Conservation (phyloP, 805 yeast genomes). For the Blastobotrys peoriensis region DNA sequence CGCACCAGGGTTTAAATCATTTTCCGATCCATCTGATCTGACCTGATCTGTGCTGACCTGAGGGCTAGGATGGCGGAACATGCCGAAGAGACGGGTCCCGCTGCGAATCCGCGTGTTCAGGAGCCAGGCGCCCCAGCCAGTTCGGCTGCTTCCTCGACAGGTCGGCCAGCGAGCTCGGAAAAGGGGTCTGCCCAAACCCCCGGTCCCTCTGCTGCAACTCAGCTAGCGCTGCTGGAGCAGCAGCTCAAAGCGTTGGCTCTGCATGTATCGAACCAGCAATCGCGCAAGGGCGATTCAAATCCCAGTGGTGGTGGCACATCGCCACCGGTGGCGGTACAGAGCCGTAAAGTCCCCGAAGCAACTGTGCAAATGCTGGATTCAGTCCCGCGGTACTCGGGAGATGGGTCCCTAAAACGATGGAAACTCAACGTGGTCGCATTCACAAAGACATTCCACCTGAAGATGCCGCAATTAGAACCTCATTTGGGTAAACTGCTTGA, state of each 20-base stretch:
- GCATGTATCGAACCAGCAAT: background rate
- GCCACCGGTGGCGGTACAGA: background rate
- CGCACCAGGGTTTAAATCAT: too few species aligned
- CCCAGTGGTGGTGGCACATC: background rate
- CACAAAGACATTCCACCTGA: slow-evolving; percentile 5
- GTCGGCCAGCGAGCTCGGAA: too few species aligned
- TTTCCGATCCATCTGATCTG: too few species aligned
- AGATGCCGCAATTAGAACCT: slow-evolving; percentile 6
- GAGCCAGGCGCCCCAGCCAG: too few species aligned
- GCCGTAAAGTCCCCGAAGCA: background rate
- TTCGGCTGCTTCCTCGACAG: too few species aligned
- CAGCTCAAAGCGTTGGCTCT: slow-evolving; percentile 1
- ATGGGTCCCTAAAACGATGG: slow-evolving; percentile 9
- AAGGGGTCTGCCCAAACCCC: too few species aligned
- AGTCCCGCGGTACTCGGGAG: slow-evolving; percentile 4
- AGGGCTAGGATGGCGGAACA: too few species aligned
- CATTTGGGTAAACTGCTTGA: slow-evolving; percentile 2
- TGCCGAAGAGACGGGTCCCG: too few species aligned
- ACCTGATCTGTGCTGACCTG: too few species aligned
- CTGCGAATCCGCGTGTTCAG: too few species aligned
- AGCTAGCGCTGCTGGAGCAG: slow-evolving; percentile 1
- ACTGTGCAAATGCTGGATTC: slow-evolving; percentile 2
- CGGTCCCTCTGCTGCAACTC: background rate
- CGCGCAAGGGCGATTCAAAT: background rate
- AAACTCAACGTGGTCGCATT: slow-evolving; percentile 6